phyloP scores from a whole-genome alignment of 768 basidiomycete species.

The Pleurotus platypus region DNA sequence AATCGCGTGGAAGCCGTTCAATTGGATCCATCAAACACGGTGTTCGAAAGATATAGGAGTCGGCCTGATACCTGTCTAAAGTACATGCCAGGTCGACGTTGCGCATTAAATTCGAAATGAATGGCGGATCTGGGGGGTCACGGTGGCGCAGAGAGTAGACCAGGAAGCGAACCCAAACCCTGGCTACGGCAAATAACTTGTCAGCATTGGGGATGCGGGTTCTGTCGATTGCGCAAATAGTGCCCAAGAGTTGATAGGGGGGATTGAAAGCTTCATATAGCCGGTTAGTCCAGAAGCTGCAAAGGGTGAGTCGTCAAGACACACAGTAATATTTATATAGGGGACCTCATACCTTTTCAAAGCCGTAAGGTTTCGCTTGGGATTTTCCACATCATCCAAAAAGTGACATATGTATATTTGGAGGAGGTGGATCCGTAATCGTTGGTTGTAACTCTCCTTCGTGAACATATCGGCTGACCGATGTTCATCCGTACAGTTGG shows the following conservation, averaged over 20 bases:
- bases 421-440: slow-evolving; percentile 41
- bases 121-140: slow-evolving; percentile 16
- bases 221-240: slow-evolving; percentile 28
- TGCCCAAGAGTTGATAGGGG: slow-evolving; percentile 41
- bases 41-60: slow-evolving; percentile 29
- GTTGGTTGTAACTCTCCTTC: slow-evolving; percentile 34
- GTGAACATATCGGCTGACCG: slow-evolving; percentile 15
- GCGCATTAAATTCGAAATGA: slow-evolving; percentile 38
- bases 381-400: slow-evolving; percentile 16
- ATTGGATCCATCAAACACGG: slow-evolving; percentile 17
- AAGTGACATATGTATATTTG: slow-evolving; percentile 46
- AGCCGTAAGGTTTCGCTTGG: slow-evolving; percentile 7
- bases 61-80: slow-evolving; percentile 32
- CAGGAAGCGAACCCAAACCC: slow-evolving; percentile 41
- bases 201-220: slow-evolving; percentile 34
- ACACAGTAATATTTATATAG: not conserved
- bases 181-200: slow-evolving; percentile 31
- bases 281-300: slow-evolving; percentile 41
- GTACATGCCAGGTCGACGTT: slow-evolving; percentile 31
- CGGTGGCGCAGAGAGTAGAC: slow-evolving; percentile 28
- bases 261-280: slow-evolving; percentile 52
- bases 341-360: slow-evolving; percentile 17
- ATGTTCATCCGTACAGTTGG: slow-evolving; percentile 35
- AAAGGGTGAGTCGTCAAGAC: not conserved
- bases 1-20: slow-evolving; percentile 11